A percentile compares a stretch with the other conserved stretches of the same genome.
Evolutionary conservation across 768 basidiomycete species (phyloP).

Genomic region (Fistulinella prunicolor): DNA sequence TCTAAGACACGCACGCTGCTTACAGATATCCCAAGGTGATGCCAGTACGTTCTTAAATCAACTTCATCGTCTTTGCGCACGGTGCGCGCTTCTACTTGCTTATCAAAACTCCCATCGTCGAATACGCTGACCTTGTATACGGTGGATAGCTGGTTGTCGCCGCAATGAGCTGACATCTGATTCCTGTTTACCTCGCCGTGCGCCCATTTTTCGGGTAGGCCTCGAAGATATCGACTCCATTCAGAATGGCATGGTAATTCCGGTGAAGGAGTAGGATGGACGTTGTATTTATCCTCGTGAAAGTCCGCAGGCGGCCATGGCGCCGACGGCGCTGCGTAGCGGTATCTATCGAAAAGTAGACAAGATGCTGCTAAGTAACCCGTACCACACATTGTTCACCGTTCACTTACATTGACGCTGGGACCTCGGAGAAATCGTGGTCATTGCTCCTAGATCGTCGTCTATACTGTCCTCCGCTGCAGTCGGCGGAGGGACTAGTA

Average conservation of each 20-base stretch:
- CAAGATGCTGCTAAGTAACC: background rate
- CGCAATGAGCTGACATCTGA: constrained; percentile 29
- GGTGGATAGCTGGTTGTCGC: constrained; percentile 11
- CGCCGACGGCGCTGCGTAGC: constrained; percentile 37
- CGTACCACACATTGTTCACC: background rate
- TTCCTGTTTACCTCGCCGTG: constrained; percentile 38
- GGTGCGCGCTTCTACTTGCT: constrained; percentile 6
- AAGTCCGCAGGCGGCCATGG: constrained; percentile 42
- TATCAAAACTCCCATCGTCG: constrained; percentile 17
- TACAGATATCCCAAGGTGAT: constrained; percentile 24
- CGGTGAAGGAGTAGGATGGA: background rate
- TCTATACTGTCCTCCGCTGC: background rate
- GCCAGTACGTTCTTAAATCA: constrained; percentile 28
- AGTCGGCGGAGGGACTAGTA: background rate
- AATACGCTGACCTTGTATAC: constrained; percentile 20
- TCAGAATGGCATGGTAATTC: background rate
- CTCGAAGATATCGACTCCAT: constrained; percentile 49
- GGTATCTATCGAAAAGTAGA: constrained; percentile 16
- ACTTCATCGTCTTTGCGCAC: constrained; percentile 12
- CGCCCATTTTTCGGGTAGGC: constrained; percentile 55
- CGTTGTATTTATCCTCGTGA: constrained; percentile 12
- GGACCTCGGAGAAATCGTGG: constrained; percentile 11
- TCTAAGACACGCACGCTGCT: constrained; percentile 3
- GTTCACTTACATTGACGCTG: constrained; percentile 22
- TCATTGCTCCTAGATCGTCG: background rate